Conservation (phyloP, 1,284 basidiomycete genomes). For the Cystobasidium slooffiae region DNA sequence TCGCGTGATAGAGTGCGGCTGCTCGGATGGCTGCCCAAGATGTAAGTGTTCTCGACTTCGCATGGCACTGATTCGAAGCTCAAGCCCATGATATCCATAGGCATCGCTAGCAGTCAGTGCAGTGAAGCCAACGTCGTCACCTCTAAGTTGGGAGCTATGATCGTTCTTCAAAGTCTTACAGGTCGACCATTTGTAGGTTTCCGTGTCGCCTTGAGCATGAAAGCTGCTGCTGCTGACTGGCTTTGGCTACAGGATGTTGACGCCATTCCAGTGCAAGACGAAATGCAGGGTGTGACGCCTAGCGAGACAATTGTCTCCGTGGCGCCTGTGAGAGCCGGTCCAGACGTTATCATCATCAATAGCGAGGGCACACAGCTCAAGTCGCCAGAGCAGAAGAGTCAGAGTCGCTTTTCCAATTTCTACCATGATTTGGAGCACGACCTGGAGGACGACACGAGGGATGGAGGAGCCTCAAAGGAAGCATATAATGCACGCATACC, state of each 20-base stretch:
- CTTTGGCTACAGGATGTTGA: conserved; percentile 64
- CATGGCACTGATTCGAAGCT: neutral
- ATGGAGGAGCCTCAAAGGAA: conserved; percentile 12
- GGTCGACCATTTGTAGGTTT: conserved; percentile 32
- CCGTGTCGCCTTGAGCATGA: neutral
- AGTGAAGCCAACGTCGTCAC: conserved; percentile 60
- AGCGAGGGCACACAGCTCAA: conserved; percentile 37
- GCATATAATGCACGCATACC: conserved; percentile 26
- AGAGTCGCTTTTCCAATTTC: conserved; percentile 36
- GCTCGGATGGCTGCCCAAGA: conserved; percentile 71
- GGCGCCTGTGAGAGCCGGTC: conserved; percentile 35
- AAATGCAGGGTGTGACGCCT: conserved; percentile 37
- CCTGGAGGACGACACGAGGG: neutral
- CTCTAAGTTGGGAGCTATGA: conserved; percentile 72
- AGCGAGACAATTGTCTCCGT: conserved; percentile 39
- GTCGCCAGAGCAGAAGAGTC: conserved; percentile 38
- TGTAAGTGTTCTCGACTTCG: conserved; percentile 63
- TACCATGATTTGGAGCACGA: conserved; percentile 21
- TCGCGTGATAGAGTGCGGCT: conserved; percentile 70
- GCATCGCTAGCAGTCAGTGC: conserved; percentile 50
- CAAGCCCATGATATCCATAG: conserved; percentile 20
- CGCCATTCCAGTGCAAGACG: conserved; percentile 48
- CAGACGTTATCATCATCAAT: conserved; percentile 33
- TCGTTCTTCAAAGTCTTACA: conserved; percentile 64
- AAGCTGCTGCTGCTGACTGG: neutral